Evolutionary conservation across 2,329 filamentous ascomycete genomes (phyloP).

Genomic region (Ceratocystis alfenasii): DNA sequence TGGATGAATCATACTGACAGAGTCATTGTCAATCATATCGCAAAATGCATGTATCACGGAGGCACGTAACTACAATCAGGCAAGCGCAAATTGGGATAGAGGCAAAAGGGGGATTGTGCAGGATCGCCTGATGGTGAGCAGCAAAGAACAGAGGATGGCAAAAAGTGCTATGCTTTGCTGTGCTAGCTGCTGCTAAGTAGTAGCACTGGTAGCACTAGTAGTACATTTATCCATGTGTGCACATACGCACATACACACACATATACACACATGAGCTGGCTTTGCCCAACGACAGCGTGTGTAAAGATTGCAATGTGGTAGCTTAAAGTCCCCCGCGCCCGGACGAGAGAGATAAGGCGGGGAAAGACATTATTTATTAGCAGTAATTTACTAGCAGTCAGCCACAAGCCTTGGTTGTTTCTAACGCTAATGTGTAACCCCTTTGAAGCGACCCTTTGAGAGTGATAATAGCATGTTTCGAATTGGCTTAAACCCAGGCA

Average conservation of each 20-base stretch:
- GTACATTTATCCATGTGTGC: too few relatives aligned
- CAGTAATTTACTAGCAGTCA: not conserved
- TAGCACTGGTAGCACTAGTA: too few relatives aligned
- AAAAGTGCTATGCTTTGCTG: not conserved
- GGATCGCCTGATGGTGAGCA: not conserved
- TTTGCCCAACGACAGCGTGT: not conserved
- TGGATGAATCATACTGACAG: constrained; percentile 3
- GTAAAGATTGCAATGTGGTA: not conserved
- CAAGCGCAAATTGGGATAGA: not conserved
- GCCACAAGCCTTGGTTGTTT: not conserved
- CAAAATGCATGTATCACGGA: not conserved
- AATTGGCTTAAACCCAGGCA: not conserved
- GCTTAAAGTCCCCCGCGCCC: not conserved
- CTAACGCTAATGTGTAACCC: not conserved
- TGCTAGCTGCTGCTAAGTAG: too few relatives aligned
- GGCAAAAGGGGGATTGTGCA: not conserved
- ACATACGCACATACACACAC: not conserved
- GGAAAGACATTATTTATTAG: not conserved
- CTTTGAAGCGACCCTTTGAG: not conserved
- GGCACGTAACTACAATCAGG: not conserved
- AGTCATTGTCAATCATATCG: constrained; percentile 3
- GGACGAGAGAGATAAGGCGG: not conserved
- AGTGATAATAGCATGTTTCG: constrained; percentile 1
- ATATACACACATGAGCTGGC: not conserved
- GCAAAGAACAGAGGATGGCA: not conserved